Evolutionary conservation across 257 asterid genomes (phyloP).

Genomic region (Galeopsis tetrahit): DNA sequence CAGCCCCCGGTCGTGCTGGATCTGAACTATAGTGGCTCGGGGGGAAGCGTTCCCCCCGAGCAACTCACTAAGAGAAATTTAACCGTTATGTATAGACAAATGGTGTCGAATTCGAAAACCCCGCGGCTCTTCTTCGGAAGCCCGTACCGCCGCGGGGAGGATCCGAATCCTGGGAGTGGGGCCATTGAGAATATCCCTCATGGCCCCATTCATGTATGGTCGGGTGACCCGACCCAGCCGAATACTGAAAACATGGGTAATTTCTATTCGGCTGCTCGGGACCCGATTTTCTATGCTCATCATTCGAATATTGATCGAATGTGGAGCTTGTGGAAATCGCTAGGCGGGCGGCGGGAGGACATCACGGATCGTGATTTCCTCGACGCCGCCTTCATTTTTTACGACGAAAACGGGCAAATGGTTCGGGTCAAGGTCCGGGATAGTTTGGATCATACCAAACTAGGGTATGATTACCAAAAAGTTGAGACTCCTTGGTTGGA

Average conservation of each 20-base stretch:
- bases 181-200: constrained; percentile 76
- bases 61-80: constrained; percentile 49
- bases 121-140: constrained; percentile 64
- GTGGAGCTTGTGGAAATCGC: constrained; percentile 75
- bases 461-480: constrained; percentile 66
- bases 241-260: constrained; percentile 76
- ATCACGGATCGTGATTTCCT: constrained; percentile 65
- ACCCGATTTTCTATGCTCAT: constrained; percentile 79
- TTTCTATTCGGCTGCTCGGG: constrained; percentile 83
- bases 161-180: constrained; percentile 65
- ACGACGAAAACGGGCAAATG: constrained; percentile 79
- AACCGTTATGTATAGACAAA: constrained; percentile 74
- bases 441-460: constrained; percentile 50
- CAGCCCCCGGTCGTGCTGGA: constrained; percentile 72
- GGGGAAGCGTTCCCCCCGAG: constrained; percentile 19
- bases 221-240: constrained; percentile 73
- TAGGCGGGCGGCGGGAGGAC: constrained; percentile 72
- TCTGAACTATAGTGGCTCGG: constrained; percentile 55
- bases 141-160: constrained; percentile 69
- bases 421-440: constrained; percentile 74
- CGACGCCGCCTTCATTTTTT: constrained; percentile 60
- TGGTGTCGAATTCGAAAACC: constrained; percentile 66
- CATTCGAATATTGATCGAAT: constrained; percentile 75
- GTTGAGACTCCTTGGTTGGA: constrained; percentile 64
- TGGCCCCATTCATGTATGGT: constrained; percentile 72